These are phyloP conservation scores for Dimargaris verticillata DNA, from an alignment of 192 early-diverging fungal species.

Conservation along the genomic window DNA sequence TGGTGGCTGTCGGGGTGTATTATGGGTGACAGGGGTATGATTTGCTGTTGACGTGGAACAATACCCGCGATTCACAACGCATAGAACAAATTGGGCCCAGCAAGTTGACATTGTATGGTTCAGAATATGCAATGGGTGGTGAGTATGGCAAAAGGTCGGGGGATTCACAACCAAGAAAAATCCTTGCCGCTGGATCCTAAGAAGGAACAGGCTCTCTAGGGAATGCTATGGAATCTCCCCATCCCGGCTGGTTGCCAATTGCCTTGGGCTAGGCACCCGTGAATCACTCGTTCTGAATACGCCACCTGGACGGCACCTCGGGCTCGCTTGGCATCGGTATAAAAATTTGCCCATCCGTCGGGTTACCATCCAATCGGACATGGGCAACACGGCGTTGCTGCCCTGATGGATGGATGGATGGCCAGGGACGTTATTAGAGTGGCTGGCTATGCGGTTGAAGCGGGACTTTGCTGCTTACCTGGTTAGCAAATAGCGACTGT, in stretches of 20 bases:
- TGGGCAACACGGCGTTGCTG: neutral
- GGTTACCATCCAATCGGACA: neutral
- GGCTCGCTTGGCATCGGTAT: neutral
- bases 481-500: no score
- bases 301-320: neutral
- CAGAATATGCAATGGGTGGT: neutral
- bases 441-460: neutral
- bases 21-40: slow-evolving; percentile 9
- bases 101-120: no score
- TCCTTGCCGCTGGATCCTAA: neutral
- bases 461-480: no score
- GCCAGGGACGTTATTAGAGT: neutral
- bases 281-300: neutral
- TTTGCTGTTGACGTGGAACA: neutral
- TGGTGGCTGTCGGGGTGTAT: slow-evolving; percentile 15
- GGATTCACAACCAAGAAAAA: neutral
- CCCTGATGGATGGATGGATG: slow-evolving; percentile 1
- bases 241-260: neutral
- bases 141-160: neutral
- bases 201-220: neutral
- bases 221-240: neutral
- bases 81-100: neutral
- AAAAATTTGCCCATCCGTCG: neutral
- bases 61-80: neutral
- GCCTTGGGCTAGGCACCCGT: neutral